Evolutionary conservation across 2,329 filamentous ascomycete genomes (phyloP).

Genomic region (Penicillium rolfsii): DNA sequence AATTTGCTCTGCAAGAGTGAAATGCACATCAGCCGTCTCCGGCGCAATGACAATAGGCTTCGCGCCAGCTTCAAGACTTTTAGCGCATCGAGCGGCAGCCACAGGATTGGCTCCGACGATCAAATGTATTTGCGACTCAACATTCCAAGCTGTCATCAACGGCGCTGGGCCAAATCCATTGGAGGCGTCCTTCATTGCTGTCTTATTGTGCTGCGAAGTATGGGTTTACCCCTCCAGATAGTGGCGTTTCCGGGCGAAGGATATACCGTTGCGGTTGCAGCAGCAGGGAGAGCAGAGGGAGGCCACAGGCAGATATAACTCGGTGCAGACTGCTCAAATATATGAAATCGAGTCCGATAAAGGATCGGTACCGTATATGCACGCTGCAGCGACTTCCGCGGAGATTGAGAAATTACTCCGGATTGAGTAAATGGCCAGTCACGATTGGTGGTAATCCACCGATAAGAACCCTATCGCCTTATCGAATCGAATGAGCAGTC

Average conservation of each 20-base stretch:
- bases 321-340: neutral
- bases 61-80: constrained; percentile 81
- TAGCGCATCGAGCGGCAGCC: constrained; percentile 78
- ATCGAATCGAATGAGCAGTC: constrained; percentile 1
- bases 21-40: constrained; percentile 62
- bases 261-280: neutral
- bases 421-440: constrained; percentile 28
- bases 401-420: constrained; percentile 27
- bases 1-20: constrained; percentile 54
- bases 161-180: constrained; percentile 31
- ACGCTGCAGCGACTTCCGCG: constrained; percentile 23
- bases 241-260: constrained; percentile 5
- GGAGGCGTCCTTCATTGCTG: constrained; percentile 39
- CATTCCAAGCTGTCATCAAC: constrained; percentile 47
- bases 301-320: neutral
- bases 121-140: constrained; percentile 66
- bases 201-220: constrained; percentile 20
- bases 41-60: constrained; percentile 77
- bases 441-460: constrained; percentile 28
- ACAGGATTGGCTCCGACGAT: constrained; percentile 85
- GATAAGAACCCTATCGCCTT: constrained; percentile 22
- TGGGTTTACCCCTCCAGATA: constrained; percentile 17
- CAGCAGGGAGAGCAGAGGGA: neutral
- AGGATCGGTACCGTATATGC: constrained; percentile 6
- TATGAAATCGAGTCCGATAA: neutral